Conservation (phyloP, 1,284 basidiomycete genomes). For the Fomitopsis pinicola region DNA sequence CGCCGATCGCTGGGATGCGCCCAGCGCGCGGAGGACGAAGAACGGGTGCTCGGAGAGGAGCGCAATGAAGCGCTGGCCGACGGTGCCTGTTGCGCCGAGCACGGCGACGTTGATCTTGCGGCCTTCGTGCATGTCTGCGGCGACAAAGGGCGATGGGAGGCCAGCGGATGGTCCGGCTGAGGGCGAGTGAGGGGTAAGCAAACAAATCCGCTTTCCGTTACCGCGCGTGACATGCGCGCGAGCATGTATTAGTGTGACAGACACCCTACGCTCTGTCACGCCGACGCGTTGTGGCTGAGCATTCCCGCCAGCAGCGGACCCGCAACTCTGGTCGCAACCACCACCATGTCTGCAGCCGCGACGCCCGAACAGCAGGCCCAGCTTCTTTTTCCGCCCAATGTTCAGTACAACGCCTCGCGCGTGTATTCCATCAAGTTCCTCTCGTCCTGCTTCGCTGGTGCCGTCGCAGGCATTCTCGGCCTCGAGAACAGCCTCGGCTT, state of each 20-base stretch:
- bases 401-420: conserved; percentile 63
- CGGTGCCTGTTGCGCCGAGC: conserved; percentile 94
- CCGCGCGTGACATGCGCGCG: conserved; percentile 1
- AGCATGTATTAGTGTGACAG: background rate
- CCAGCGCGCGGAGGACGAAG: conserved; percentile 85
- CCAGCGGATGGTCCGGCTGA: conserved; percentile 2
- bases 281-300: background rate
- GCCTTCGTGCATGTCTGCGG: conserved; percentile 18
- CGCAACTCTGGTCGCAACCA: conserved; percentile 10
- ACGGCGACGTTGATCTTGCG: conserved; percentile 80
- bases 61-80: conserved; percentile 93
- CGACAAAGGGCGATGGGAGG: background rate
- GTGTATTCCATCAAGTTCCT: conserved; percentile 67
- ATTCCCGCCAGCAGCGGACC: background rate
- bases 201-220: background rate
- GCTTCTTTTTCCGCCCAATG: conserved; percentile 68
- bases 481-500: conserved; percentile 82
- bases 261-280: background rate
- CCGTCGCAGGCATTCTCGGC: conserved; percentile 82
- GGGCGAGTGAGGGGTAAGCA: conserved; percentile 3
- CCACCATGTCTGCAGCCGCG: conserved; percentile 22
- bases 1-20: conserved; percentile 87
- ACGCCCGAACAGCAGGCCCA: conserved; percentile 48
- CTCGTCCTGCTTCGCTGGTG: conserved; percentile 79
- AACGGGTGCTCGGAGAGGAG: conserved; percentile 89